Evolutionary conservation across 2,329 filamentous ascomycete genomes (phyloP), one percentile per base, ranked within the genome.

Genomic region (Cercospora citrullina): DNA sequence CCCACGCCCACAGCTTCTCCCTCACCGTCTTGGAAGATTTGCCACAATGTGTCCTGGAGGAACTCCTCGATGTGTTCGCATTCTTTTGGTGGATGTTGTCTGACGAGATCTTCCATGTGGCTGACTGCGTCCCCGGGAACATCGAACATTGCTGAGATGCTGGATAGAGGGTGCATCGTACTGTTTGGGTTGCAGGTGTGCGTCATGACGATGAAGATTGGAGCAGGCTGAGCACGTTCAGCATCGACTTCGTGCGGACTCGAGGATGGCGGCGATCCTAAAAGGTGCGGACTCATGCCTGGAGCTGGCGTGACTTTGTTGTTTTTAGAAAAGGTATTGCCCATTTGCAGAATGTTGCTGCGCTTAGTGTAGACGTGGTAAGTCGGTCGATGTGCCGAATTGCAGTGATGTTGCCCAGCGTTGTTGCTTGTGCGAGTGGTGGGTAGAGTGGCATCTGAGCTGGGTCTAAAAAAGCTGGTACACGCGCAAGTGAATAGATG

Each of bases 201-300:
- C n/a, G 62, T 64, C 33, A 64, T 16, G 48, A 64, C 62, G 62
- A 64, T 64, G 30, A 39, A 64, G 31, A 64, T 57, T n/a, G 48
- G 60, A 10, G 9, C 18, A 45, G 42, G 26, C n/a, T 8, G 10
- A 28, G n/a, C n/a, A n/a, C 31, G 26, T 42, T 18, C 28, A 18
- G 14, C 1, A 53, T 31, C 23, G 39, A 4, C 3, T 9, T 8
- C 3, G 16, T 28, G 9, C 12, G 23, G 12, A 28, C 48, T 55
- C 21, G 48, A 55, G 21, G 6, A 55, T 28, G 48, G 48, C 5
- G 12, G 23, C 23, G 23, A 28, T 28, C 3, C 48, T 16, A 5
- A 16, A 2, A 9, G 26, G 1, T 16, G 23, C 6, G 12, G 23
- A n/a, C 12, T 23, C 21, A 53, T 26, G 18, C 23, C 10, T 26